Base-by-base conservation (phyloP, 176 grass and related monocot genomes). In the Carex parvula region DNA sequence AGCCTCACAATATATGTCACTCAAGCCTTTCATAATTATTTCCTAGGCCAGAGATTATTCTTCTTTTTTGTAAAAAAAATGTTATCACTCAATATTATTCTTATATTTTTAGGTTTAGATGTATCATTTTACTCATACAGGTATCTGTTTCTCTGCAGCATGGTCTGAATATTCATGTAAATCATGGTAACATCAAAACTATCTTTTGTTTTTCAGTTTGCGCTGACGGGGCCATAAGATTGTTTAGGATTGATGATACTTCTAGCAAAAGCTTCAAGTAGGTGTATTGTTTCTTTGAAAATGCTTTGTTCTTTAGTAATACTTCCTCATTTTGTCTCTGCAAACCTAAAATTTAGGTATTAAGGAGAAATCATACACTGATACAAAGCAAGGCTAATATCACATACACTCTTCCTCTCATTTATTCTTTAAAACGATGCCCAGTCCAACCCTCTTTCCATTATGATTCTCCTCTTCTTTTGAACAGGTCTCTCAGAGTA, bases 221-320 rank as follows among this genome's bases (percentile, higher is more conserved):
- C 54, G 93, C 91, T 0, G 96, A 99, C 93, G 96, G 96, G 76
- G 96, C 85, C 18, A 76, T 95, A 14, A 89, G 96, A 64, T 48
- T 99, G 18, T 95, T 90, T 83, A 90, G 96, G 86, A 87, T 99
- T 4, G 91, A 99, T 59, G 93, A 95, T 79, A 91, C 84, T 5
- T 95, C 93, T 32, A 99, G 93, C 85, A 95, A 95, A 89, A 99
- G 93, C 67, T 99, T 99, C 81, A 99, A 95, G 92, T 98, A 90
- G 69, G 86, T 63, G n/a, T 26, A 46, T 64, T 74, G 8, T 14
- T 35, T 78, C 50, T 32, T 78, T 33, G 6, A 33, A 3, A 78
- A 57, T 16, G 73, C 52, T 78, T 57, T 78, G 7, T 26, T 57
- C 11, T 76, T 76, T 9, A 30, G 53, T 7, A 17, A 57, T 16